These are phyloP conservation scores for Fraxinus greggii DNA, from an alignment of 305 asterid genomes.

Conservation along the genomic window DNA sequence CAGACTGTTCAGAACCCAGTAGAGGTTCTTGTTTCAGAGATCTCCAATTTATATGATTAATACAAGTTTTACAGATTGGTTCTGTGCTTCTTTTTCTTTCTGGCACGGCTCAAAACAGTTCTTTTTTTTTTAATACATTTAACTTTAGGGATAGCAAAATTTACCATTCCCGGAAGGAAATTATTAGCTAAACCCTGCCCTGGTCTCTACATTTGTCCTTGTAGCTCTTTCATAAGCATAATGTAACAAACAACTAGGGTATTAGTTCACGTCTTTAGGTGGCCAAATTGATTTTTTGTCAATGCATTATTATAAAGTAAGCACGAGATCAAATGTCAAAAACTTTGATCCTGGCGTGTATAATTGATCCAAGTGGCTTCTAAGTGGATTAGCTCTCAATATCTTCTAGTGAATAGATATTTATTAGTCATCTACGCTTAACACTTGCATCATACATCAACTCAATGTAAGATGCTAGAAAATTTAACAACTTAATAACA, in stretches of 20 bases:
- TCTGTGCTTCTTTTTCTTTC: neutral
- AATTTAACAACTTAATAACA: neutral
- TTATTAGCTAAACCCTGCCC: neutral
- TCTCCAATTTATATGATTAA: neutral
- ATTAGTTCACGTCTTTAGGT: neutral
- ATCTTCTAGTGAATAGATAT: neutral
- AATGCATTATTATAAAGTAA: neutral
- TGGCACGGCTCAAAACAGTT: neutral
- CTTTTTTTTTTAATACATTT: neutral
- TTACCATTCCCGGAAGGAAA: neutral
- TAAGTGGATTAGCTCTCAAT: neutral
- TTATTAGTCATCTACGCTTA: neutral
- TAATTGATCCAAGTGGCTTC: neutral
- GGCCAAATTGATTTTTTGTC: neutral
- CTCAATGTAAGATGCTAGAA: neutral
- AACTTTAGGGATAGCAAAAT: neutral
- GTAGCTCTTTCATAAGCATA: neutral
- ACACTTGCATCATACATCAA: neutral
- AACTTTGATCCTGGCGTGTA: neutral
- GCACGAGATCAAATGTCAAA: neutral
- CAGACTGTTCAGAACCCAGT: neutral
- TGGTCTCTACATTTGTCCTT: neutral
- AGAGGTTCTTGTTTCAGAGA: neutral
- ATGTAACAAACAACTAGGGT: neutral
- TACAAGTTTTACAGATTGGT: neutral